Base-by-base conservation (phyloP, 805 yeast genomes). In the Lipomyces starkeyi region DNA sequence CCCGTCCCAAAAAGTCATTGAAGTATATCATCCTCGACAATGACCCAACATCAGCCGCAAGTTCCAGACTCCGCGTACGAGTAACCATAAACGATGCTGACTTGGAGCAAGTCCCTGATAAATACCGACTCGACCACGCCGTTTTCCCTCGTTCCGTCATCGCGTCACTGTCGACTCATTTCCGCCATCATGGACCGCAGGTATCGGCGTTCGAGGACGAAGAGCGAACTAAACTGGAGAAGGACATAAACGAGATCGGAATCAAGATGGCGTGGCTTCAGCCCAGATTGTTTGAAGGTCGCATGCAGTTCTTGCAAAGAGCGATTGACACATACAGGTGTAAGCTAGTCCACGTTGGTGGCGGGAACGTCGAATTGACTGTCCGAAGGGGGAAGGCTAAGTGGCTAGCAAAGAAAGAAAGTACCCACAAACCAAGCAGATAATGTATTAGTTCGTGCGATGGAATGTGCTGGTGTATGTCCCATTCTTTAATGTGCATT, bases 251-350 rank as follows among this genome's bases (percentile, higher is more conserved):
- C 55, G 69, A 68, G 57, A 54, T 68, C 29, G 71, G 66, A 25
- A 63, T 68, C 61, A 68, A 63, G 59, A 59, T 68, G 58, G 70
- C 71, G 27, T 68, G 71, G 70, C 52, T 66, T 52, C 71, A 68
- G 58, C 71, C 71, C 27, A 64, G 67, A 22, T 1, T 59, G 55
- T 68, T 68, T 29, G 71, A 68, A 49, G 65, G 61, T 32, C 61
- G 63, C 34, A 60, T 62, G 54, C 66, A 66, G 63, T 54, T 65
- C 34, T 56, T 68, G 57, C 71, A 66, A 37, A 64, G 66, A 20
- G 43, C 69, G 32, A 34, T 68, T 53, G 71, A 68, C 58, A 62
- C 60, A 9, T 68, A 68, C 55, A 54, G 71, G 9, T n/a, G 37
- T 37, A 68, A 66, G 49, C 65, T 65, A 5, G 67, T 63, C 22